Evolutionary conservation across 768 basidiomycete genomes (phyloP).

Genomic region (Dentipellis fragilis): DNA sequence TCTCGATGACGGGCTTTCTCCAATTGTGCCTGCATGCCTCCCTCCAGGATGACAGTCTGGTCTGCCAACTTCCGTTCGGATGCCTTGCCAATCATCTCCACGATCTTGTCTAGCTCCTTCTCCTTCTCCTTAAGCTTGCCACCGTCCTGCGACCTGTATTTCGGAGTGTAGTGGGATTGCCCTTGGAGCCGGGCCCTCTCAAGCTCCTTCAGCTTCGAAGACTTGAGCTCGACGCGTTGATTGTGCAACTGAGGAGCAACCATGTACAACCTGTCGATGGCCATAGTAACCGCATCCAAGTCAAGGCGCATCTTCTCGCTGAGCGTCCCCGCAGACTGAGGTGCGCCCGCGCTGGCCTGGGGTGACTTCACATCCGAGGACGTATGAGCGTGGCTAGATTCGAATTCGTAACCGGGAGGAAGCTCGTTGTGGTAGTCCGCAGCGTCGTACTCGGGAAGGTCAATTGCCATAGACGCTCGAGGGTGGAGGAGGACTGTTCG

Average conservation of each 20-base stretch:
- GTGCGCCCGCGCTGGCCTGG: not conserved
- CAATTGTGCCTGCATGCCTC: conserved; percentile 41
- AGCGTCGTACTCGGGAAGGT: conserved; percentile 22
- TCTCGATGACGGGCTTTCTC: conserved; percentile 52
- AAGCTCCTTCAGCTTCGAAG: conserved; percentile 59
- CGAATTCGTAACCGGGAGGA: conserved; percentile 22
- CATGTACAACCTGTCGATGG: conserved; percentile 82
- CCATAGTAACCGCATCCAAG: conserved; percentile 73
- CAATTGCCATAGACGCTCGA: conserved; percentile 7
- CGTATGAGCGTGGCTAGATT: not conserved
- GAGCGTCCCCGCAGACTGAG: conserved; percentile 3
- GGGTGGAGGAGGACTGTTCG: conserved; percentile 4
- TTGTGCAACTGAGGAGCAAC: conserved; percentile 84
- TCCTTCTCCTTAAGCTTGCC: conserved; percentile 32
- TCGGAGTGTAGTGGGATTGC: conserved; percentile 6
- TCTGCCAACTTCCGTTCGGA: conserved; percentile 55
- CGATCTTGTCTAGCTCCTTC: conserved; percentile 57
- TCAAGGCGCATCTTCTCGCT: conserved; percentile 83
- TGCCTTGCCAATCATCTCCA: conserved; percentile 63
- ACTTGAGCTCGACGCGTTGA: conserved; percentile 86
- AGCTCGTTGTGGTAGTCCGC: conserved; percentile 23
- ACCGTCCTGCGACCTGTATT: conserved; percentile 22
- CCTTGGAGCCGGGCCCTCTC: conserved; percentile 53
- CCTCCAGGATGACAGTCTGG: conserved; percentile 63
- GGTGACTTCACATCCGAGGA: conserved; percentile 8